These are phyloP conservation scores for Neofusicoccum kwambonambiense DNA, from an alignment of 2,329 filamentous ascomycete species.

Conservation along the genomic window DNA sequence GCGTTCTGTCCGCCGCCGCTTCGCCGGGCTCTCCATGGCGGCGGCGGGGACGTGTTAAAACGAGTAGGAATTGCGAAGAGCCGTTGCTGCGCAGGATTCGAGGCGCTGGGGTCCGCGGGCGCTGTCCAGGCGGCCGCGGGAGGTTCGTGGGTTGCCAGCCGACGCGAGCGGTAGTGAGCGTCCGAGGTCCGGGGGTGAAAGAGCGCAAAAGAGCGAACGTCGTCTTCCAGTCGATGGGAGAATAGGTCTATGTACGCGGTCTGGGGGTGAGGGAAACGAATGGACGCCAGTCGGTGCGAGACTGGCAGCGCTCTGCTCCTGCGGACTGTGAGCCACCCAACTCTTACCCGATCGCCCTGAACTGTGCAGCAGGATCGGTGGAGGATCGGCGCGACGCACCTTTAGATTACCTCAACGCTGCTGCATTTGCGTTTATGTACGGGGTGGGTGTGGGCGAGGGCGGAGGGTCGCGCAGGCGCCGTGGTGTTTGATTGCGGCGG, in stretches of 20 bases:
- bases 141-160: background rate
- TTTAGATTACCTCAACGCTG: conserved; percentile 29
- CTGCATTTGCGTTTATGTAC: conserved; percentile 31
- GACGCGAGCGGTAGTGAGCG: conserved; percentile 9
- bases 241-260: conserved; percentile 20
- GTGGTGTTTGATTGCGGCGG: conserved; percentile 18
- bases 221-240: conserved; percentile 37
- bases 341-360: conserved; percentile 11
- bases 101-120: background rate
- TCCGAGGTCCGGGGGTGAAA: background rate
- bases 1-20: conserved; percentile 27
- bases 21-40: conserved; percentile 33
- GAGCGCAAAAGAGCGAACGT: conserved; percentile 34
- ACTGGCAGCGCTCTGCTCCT: conserved; percentile 28
- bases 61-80: conserved; percentile 5
- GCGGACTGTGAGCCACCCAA: background rate
- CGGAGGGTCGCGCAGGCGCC: conserved; percentile 15
- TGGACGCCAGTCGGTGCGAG: conserved; percentile 36
- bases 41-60: conserved; percentile 6
- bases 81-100: background rate
- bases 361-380: conserved; percentile 17
- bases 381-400: conserved; percentile 26
- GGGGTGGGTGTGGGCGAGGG: conserved; percentile 5
- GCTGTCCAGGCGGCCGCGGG: conserved; percentile 15
- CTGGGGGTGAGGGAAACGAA: conserved; percentile 33